Evolutionary conservation across 371 early-diverging fungal species (phyloP).

Genomic region (Blyttiomyces sp.): DNA sequence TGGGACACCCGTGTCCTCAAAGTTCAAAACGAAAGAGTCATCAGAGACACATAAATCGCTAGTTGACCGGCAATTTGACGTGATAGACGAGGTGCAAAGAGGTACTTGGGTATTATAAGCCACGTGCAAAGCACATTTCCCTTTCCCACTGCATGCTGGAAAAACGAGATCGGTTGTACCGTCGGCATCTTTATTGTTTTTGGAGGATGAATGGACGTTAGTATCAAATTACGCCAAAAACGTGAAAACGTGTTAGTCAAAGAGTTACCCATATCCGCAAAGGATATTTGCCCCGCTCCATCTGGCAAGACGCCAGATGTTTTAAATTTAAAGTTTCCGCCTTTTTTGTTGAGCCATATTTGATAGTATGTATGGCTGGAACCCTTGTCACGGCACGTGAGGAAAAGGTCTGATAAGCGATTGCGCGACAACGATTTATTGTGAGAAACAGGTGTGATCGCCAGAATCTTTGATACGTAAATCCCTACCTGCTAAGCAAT

Average conservation of each 20-base stretch:
- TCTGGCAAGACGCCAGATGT: constrained; percentile 52
- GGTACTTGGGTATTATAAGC: constrained; percentile 82
- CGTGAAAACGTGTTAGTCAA: constrained; percentile 13
- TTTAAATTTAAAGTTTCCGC: background rate
- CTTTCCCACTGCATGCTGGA: constrained; percentile 52
- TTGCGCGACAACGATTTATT: no score
- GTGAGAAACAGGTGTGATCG: no score
- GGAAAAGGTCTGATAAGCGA: constrained; percentile 86
- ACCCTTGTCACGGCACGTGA: constrained; percentile 62
- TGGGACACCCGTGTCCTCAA: background rate
- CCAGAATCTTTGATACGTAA: background rate
- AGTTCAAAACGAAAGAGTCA: background rate
- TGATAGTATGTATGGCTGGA: constrained; percentile 55
- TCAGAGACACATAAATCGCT: constrained; percentile 72
- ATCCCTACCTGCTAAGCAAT: constrained; percentile 65
- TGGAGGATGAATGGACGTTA: background rate
- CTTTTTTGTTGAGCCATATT: constrained; percentile 70
- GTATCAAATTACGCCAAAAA: no score
- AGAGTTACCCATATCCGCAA: constrained; percentile 83
- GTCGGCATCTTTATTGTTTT: constrained; percentile 86
- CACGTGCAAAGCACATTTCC: constrained; percentile 66
- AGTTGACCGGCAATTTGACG: constrained; percentile 58
- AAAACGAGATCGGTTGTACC: constrained; percentile 85
- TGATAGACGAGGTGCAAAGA: constrained; percentile 52
- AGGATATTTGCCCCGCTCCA: constrained; percentile 75